Base-by-base conservation (phyloP, 2,329 filamentous ascomycete genomes). In the Penicillium sp. region DNA sequence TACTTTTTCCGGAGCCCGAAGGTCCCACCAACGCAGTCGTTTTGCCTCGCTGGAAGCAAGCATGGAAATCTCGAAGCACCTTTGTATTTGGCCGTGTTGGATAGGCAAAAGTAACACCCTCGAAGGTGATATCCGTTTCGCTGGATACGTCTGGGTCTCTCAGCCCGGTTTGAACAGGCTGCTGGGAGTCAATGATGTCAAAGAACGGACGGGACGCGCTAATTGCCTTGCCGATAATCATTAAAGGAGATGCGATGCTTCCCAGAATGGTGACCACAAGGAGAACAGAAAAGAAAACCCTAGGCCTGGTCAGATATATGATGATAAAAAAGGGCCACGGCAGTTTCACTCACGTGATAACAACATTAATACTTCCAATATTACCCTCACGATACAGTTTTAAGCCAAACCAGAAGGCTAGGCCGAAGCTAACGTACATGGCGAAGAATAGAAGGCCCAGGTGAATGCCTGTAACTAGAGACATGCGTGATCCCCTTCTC, bases 1-100 rank as follows among this genome's bases (percentile, higher is more conserved):
- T 95, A 58, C 86, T 90, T 74, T 95, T 96, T 42, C 91, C 91
- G 30, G 86, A 91, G n/a, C 90, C 91, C 5, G 90, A 95, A 0
- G 90, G 87, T 56, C 90, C 91, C 3, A 96, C 91, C 1, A 96
- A 76, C 2, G 91, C 91, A 0, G 91, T 93, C 21, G 87, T 89
- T 75, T 93, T 92, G 24, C 90, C 89, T 21, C 23, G 18, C 10
- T 20, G 32, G n/a, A 48, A 2, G 89, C 81, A 72, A 1, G 96
- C 80, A 44, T 77, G 86, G 18, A 68, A 27, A 26, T 59, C 44
- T 7, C 54, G 18, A 6, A 67, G 46, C 2, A 64, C 59, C 13
- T 41, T 27, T 2, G 45, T 47, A 18, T 61, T 54, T 30, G 64
- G 56, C 40, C 65, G 52, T 2, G 62, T 64, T 13, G 62, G 59